Base-by-base conservation (phyloP, 2,329 filamentous ascomycete genomes). In the Arthroderma sp. region DNA sequence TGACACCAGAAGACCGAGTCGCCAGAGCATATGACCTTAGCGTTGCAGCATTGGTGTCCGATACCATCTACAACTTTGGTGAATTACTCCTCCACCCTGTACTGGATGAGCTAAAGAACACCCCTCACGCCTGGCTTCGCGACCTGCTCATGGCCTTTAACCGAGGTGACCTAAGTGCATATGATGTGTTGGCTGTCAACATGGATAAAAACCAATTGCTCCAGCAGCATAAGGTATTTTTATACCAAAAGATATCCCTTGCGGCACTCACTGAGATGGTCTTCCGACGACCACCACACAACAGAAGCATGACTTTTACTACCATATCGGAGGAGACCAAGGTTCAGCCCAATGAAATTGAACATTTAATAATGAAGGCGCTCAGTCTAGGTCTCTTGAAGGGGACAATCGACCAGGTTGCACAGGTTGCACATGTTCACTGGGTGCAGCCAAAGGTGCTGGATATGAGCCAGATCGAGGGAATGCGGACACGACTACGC, bases 321-420 rank as follows among this genome's bases (percentile, higher is more conserved):
- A 88, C 89, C 54, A 96, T 98, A 67, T 82, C 87, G 4, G 80
- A 86, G 64, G 91, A 97, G 77, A 98, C 93, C 2, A 95, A 95
- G 74, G 91, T 98, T 55, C 81, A 84, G 65, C 82, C 84, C 2
- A 84, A 93, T 66, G 89, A 97, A 76, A 97, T 98, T 65, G 93
- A 98, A 79, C 91, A 97, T 71, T 77, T 98, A 62, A 87, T 98
- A 67, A 98, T 98, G 93, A 97, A 96, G 79, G 93, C 93, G n/a
- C 75, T 98, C 66, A 96, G 91, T 68, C 74, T 98, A 65, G 93
- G 93, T 0, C 77, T 98, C 64, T 77, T 98, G 64, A 82, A 86
- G 64, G 93, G 93, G 49, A 93, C 87, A 58, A 97, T 98, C 66
- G 93, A 98, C 71, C 91, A 98, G 76, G 93, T 98, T 33, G 89